Evolutionary conservation across 805 yeast species (phyloP).

Genomic region (Starmerella vitae): DNA sequence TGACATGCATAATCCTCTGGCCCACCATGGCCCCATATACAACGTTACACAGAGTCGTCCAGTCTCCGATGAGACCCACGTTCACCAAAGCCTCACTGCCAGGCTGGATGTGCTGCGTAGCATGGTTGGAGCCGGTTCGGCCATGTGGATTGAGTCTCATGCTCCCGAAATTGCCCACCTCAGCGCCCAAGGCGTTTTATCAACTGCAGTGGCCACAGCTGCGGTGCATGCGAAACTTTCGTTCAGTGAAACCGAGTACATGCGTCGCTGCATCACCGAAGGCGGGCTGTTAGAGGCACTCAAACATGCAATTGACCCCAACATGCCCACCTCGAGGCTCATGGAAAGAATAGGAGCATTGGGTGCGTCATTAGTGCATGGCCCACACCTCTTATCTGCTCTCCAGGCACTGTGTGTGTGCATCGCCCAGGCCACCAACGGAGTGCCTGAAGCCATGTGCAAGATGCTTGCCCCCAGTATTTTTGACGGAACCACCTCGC

Average conservation of each 20-base stretch:
- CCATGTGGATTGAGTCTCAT: slow-evolving; percentile 9
- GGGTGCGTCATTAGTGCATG: slow-evolving; percentile 17
- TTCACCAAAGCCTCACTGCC: slow-evolving; percentile 9
- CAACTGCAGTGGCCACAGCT: slow-evolving; percentile 17
- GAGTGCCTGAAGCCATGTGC: slow-evolving; percentile 7
- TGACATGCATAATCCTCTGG: no score
- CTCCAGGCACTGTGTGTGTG: slow-evolving; percentile 16
- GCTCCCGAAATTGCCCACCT: slow-evolving; percentile 6
- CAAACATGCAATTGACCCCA: slow-evolving; percentile 8
- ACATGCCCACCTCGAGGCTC: slow-evolving; percentile 1
- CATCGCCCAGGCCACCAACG: slow-evolving; percentile 13
- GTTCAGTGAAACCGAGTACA: slow-evolving; percentile 3
- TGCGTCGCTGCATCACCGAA: slow-evolving; percentile 2
- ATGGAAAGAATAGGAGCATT: slow-evolving; percentile 16
- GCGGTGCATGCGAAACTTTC: slow-evolving; percentile 15
- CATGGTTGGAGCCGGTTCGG: slow-evolving; percentile 11
- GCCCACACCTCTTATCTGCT: slow-evolving; percentile 16
- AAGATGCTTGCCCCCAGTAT: not conserved
- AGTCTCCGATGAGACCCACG: not conserved
- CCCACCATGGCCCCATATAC: not conserved
- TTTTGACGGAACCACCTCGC: not conserved
- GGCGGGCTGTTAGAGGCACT: slow-evolving; percentile 15
- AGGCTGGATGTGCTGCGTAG: slow-evolving; percentile 13
- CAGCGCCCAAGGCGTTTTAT: slow-evolving; percentile 12
- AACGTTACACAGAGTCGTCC: not conserved